These are phyloP conservation scores for Blakeslea trispora DNA, from an alignment of 371 early-diverging fungal genomes.

Conservation along the genomic window DNA sequence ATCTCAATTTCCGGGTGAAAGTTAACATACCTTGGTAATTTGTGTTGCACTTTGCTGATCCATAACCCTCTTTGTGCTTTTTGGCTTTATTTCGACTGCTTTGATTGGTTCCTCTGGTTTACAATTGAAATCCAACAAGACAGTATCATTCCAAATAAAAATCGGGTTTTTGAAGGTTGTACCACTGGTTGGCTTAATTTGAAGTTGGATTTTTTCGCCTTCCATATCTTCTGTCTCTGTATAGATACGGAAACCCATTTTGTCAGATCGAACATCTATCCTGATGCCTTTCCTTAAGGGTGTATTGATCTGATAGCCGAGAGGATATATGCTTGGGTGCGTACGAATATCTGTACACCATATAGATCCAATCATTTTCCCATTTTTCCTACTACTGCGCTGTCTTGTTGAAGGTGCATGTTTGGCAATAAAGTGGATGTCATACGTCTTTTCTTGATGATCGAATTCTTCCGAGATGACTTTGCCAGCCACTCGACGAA, in stretches of 20 bases:
- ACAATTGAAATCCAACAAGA: neutral
- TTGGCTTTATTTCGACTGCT: neutral
- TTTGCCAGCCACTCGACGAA: constrained; percentile 50
- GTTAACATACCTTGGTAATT: neutral
- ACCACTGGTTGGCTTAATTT: constrained; percentile 21
- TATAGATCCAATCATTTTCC: constrained; percentile 4
- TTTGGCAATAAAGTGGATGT: constrained; percentile 38
- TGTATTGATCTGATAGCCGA: constrained; percentile 32
- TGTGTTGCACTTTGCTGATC: neutral
- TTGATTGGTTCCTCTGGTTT: constrained; percentile 4
- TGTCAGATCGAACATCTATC: constrained; percentile 36
- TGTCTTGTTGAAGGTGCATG: constrained; percentile 38
- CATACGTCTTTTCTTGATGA: constrained; percentile 28
- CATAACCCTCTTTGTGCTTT: neutral
- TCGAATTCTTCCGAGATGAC: constrained; percentile 36
- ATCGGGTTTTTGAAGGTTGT: constrained; percentile 5
- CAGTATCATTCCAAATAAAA: constrained; percentile 22
- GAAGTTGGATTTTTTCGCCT: constrained; percentile 28
- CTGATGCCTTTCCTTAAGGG: constrained; percentile 24
- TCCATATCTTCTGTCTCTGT: constrained; percentile 34
- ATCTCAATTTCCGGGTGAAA: neutral
- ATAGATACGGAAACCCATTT: constrained; percentile 43
- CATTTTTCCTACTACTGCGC: constrained; percentile 12
- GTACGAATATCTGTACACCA: constrained; percentile 51
- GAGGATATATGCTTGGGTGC: constrained; percentile 37